Evolutionary conservation across 371 early-diverging fungal species (phyloP), one percentile per base, ranked within the genome.

Genomic region (Syncephalis plumigaleata): DNA sequence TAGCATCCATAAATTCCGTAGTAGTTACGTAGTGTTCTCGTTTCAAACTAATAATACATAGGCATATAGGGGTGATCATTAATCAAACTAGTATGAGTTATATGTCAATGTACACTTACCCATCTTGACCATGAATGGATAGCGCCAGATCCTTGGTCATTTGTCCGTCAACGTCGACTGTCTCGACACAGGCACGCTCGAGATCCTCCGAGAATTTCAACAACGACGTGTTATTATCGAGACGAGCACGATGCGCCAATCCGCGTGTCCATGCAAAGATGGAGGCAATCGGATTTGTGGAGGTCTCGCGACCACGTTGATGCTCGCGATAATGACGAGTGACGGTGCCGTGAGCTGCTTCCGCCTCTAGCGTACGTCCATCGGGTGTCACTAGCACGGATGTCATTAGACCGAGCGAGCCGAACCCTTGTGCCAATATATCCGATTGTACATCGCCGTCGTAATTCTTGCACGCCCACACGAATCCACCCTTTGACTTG

Each of bases 201-300:
- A 96, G 68, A 51, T 79, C 77, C 40, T 70, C 54, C 49, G 79
- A 69, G 73, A 90, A 96, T 51, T 70, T 57, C 43, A 65, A 63
- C 46, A 96, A 67, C 25, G 76, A 79, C 20, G 70, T 58, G 59
- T 88, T 83, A 36, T 68, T 65, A 62, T 96, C 97, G 31, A 96
- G 67, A 68, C 81, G 84, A 49, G 95, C 95, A 51, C 97, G 87
- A 62, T 96, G 97, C 11, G 76, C 79, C 48, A 94, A 71, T 50
- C 97, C 97, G 49, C 95, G 84, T 36, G 93, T 84, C 96, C 96
- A 96, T 18, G 97, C 95, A 67, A 91, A 96, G 69, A 96, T 94
- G 38, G 84, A 84, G 3, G 97, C 95, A 52, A 96, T 87, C 2
- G 97, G 91, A 78, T 96, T 96, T 56, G 97, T 96, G 15, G 84